Evolutionary conservation across 2,329 filamentous ascomycete genomes (phyloP).

Genomic region (Alternaria gaisen): DNA sequence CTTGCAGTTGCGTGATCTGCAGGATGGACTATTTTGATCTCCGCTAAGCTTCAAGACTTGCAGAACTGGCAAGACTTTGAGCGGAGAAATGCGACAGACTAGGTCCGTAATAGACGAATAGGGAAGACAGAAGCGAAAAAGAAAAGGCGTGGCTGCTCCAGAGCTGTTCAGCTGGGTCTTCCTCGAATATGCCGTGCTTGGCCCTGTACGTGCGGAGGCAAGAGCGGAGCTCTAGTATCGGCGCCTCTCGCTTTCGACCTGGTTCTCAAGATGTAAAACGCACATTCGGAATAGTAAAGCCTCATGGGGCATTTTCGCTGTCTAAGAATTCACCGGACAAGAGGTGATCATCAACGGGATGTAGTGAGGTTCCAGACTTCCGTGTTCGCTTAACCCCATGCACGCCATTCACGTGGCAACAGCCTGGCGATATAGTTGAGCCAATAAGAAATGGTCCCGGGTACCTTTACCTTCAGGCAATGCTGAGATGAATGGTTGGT

Average conservation of each 20-base stretch:
- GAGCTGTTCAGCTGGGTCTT: slow-evolving; percentile 27
- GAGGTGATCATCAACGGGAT: not conserved
- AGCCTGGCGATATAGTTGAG: not conserved
- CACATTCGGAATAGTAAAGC: not conserved
- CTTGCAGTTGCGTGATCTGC: slow-evolving; percentile 7
- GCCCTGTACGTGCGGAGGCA: slow-evolving; percentile 3
- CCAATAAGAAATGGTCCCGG: not conserved
- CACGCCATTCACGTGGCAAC: not conserved
- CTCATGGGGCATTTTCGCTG: not conserved
- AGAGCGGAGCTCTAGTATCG: not conserved
- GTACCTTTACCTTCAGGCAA: not conserved
- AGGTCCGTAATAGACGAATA: slow-evolving; percentile 1
- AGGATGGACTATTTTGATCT: slow-evolving; percentile 3
- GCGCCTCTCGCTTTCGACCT: not conserved
- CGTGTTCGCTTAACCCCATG: not conserved
- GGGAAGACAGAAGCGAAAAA: slow-evolving; percentile 19
- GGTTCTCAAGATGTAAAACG: not conserved
- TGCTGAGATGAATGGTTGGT: not conserved
- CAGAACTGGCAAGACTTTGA: slow-evolving; percentile 9
- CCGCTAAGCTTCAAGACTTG: slow-evolving; percentile 5
- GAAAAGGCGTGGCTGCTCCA: slow-evolving; percentile 24
- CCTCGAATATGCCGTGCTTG: slow-evolving; percentile 6
- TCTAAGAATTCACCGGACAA: not conserved
- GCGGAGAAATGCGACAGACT: slow-evolving; percentile 1
- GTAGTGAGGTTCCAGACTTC: slow-evolving; percentile 3